Evolutionary conservation across 768 basidiomycete genomes (phyloP).

Genomic region (Gloeostereum incarnatum): DNA sequence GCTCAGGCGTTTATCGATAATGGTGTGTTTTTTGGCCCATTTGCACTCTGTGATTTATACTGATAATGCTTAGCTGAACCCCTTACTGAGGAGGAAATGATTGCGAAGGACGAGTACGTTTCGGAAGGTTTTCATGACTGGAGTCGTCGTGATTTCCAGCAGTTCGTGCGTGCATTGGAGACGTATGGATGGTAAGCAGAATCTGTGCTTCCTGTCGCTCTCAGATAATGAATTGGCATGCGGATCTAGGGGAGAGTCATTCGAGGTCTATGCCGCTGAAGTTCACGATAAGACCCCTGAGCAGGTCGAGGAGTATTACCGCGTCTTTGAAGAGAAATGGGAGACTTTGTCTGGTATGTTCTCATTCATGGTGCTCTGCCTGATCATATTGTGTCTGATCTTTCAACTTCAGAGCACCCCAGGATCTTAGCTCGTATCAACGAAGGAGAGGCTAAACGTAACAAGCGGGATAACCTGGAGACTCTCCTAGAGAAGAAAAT

Average conservation of each 20-base stretch:
- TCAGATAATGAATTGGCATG: constrained; percentile 1
- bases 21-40: constrained; percentile 32
- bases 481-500: constrained; percentile 78
- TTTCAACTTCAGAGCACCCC: constrained; percentile 50
- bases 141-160: constrained; percentile 91
- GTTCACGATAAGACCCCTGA: constrained; percentile 78
- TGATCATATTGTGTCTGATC: not conserved
- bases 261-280: constrained; percentile 66
- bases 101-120: constrained; percentile 70
- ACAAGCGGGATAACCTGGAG: constrained; percentile 75
- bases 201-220: not conserved
- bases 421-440: constrained; percentile 77
- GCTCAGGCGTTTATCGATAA: constrained; percentile 87
- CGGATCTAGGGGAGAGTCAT: constrained; percentile 45
- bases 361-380: not conserved
- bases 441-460: constrained; percentile 85
- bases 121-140: constrained; percentile 81
- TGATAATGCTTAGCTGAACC: constrained; percentile 56
- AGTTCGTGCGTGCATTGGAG: constrained; percentile 75
- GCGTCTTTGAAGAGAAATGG: constrained; percentile 86
- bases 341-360: constrained; percentile 67
- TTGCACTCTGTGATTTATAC: not conserved
- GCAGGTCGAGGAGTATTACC: constrained; percentile 71
- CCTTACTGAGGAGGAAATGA: constrained; percentile 80
- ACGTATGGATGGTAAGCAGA: constrained; percentile 66